phyloP scores from a whole-genome alignment of 306 rosid species.

The Cotoneaster glaucophyllus region DNA sequence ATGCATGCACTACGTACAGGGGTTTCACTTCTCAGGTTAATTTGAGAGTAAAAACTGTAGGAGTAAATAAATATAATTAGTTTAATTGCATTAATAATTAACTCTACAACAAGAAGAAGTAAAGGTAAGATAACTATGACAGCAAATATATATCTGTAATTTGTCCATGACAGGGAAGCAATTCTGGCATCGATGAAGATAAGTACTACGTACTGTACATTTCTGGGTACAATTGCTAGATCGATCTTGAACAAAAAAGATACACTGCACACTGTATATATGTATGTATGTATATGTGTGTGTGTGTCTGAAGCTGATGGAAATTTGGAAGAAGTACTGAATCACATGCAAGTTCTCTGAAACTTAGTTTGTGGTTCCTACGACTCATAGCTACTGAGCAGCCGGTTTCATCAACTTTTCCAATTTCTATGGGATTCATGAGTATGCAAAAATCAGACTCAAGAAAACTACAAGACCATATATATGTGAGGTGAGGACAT shows the following conservation, averaged over 20 bases:
- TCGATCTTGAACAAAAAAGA: not conserved
- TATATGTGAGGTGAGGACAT: not conserved
- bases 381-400: not conserved
- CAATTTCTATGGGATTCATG: not conserved
- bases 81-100: not conserved
- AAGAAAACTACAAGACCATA: not conserved
- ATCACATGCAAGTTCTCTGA: not conserved
- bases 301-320: not conserved
- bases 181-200: not conserved
- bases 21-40: not conserved
- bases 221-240: not conserved
- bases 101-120: not conserved
- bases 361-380: not conserved
- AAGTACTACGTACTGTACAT: no score
- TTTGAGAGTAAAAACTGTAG: not conserved
- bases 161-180: conserved; percentile 12
- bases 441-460: not conserved
- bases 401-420: not conserved
- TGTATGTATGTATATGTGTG: not conserved
- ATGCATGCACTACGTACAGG: not conserved
- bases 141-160: not conserved
- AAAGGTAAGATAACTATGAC: not conserved
- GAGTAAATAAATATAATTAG: not conserved
- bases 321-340: not conserved
- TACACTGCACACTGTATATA: not conserved